Evolutionary conservation across 2,329 filamentous ascomycete species (phyloP).

Genomic region (Clarireedia paspali): DNA sequence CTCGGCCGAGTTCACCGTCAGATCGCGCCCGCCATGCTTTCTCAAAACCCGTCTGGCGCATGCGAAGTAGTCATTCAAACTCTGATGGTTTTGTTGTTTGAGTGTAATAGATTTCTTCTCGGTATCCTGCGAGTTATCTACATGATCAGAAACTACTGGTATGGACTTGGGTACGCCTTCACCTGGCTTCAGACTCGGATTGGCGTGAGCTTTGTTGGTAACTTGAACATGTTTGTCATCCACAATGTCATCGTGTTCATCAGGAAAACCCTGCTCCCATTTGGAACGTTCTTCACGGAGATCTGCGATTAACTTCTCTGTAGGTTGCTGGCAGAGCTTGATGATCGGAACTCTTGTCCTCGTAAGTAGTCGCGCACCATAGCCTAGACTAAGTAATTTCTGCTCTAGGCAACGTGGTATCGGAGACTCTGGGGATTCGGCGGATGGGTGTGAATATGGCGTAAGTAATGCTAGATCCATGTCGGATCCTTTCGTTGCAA

Average conservation of each 20-base stretch:
- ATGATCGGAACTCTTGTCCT: slow-evolving; percentile 80
- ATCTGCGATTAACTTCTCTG: slow-evolving; percentile 48
- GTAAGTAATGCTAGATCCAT: slow-evolving; percentile 81
- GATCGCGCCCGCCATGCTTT: slow-evolving; percentile 25
- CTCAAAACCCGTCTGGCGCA: slow-evolving; percentile 25
- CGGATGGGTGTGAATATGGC: slow-evolving; percentile 46
- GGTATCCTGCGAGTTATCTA: background rate
- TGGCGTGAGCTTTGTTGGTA: background rate
- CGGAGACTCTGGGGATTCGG: slow-evolving; percentile 46
- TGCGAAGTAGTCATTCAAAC: slow-evolving; percentile 26
- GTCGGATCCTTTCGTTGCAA: slow-evolving; percentile 80
- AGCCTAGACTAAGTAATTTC: slow-evolving; percentile 60
- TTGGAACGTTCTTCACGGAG: slow-evolving; percentile 59
- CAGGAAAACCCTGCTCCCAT: slow-evolving; percentile 54
- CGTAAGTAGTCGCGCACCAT: slow-evolving; percentile 70
- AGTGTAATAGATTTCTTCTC: slow-evolving; percentile 9
- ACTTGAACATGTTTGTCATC: slow-evolving; percentile 6
- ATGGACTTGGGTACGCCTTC: background rate
- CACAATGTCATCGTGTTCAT: slow-evolving; percentile 23
- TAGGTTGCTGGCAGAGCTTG: slow-evolving; percentile 71
- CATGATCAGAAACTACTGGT: background rate
- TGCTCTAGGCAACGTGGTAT: slow-evolving; percentile 72
- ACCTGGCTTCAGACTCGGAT: background rate
- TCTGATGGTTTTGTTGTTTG: slow-evolving; percentile 25
- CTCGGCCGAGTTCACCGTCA: slow-evolving; percentile 17